phyloP scores from a whole-genome alignment of 306 rosid species.

The Glycine tomentella region DNA sequence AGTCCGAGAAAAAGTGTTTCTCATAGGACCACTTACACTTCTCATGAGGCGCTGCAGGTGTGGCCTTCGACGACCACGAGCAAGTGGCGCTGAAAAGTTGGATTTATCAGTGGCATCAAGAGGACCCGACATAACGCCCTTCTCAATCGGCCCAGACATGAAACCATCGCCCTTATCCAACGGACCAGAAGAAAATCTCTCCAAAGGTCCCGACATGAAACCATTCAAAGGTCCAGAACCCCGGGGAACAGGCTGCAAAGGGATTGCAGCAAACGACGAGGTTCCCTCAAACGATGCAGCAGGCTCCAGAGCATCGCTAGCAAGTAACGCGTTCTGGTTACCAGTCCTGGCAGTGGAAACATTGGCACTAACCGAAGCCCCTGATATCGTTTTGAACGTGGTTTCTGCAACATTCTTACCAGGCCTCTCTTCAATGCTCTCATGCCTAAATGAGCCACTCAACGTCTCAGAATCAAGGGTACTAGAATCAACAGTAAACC shows the following conservation, averaged over 20 bases:
- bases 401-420: conserved; percentile 62
- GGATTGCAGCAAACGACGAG: conserved; percentile 70
- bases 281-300: conserved; percentile 78
- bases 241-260: conserved; percentile 77
- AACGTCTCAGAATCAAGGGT: conserved; percentile 73
- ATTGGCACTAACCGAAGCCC: conserved; percentile 80
- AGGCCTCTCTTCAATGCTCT: conserved; percentile 57
- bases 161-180: conserved; percentile 67
- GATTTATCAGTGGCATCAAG: conserved; percentile 66
- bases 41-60: conserved; percentile 69
- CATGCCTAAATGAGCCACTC: conserved; percentile 77
- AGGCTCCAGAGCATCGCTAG: conserved; percentile 62
- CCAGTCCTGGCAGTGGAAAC: conserved; percentile 71
- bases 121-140: conserved; percentile 78
- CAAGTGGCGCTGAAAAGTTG: conserved; percentile 73
- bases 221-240: conserved; percentile 70
- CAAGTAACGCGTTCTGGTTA: conserved; percentile 61
- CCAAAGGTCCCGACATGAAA: conserved; percentile 78
- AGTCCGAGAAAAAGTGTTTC: conserved; percentile 65
- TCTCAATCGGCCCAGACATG: conserved; percentile 78
- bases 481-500: conserved; percentile 73
- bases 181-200: conserved; percentile 70
- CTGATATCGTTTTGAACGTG: conserved; percentile 67
- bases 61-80: conserved; percentile 57
- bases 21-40: conserved; percentile 78